Percentiles rank a stretch among this genome's conserved stretches.
Conservation (phyloP, 495 filamentous ascomycete genomes). For the Copromyces sp. region DNA sequence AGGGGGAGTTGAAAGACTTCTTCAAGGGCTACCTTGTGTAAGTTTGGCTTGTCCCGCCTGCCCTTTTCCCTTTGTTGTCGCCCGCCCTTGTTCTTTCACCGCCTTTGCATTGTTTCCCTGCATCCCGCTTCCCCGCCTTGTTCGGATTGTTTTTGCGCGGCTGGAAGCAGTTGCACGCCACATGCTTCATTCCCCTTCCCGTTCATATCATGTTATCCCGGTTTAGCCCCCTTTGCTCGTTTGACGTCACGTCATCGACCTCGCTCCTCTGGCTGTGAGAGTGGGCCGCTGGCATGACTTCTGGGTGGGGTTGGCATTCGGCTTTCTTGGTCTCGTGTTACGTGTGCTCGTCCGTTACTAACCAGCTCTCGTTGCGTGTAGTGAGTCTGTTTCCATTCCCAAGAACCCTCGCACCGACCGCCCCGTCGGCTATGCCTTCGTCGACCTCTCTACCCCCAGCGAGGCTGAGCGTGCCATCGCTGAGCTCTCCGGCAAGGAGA, state of each 20-base stretch:
- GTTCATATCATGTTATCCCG: neutral
- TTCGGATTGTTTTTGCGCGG: neutral
- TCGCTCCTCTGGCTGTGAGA: neutral
- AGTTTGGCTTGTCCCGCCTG: conserved; percentile 34
- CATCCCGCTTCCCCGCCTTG: neutral
- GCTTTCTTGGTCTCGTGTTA: neutral
- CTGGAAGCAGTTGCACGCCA: neutral
- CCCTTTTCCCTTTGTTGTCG: neutral
- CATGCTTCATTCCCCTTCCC: neutral
- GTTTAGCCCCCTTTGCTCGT: neutral
- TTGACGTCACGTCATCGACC: neutral
- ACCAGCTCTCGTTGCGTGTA: conserved; percentile 27
- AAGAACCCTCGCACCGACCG: conserved; percentile 98
- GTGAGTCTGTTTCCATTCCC: conserved; percentile 95
- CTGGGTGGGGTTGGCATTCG: neutral
- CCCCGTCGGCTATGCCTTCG: conserved; percentile 97
- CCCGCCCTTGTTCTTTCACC: neutral
- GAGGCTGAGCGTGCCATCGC: conserved; percentile 92
- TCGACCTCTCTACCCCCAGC: conserved; percentile 85
- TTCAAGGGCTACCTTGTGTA: conserved; percentile 98
- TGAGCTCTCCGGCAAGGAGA: conserved; percentile 91
- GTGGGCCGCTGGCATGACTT: neutral
- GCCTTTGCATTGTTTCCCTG: neutral
- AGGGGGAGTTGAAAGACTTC: conserved; percentile 99
- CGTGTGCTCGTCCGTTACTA: conserved; percentile 8